Percentiles rank a stretch among this genome's conserved stretches.
These are phyloP conservation scores for Hippophae rhamnoides DNA, from an alignment of 306 rosid species.

Conservation along the genomic window DNA sequence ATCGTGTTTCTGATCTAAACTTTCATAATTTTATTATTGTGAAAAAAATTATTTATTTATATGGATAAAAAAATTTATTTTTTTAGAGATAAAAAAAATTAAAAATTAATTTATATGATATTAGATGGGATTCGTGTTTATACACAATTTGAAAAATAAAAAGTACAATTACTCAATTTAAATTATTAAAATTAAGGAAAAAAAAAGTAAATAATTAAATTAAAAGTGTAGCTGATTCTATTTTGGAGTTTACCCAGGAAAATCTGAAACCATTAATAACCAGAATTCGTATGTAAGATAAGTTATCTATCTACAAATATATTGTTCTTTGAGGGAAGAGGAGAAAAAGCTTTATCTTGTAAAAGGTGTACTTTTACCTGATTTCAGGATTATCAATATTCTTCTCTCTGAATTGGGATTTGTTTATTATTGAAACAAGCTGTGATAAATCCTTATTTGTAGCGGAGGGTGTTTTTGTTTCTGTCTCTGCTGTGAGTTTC, in stretches of 20 bases:
- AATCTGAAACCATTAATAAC: constrained; percentile 22
- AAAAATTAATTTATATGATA: too few relatives aligned
- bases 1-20: constrained; percentile 11
- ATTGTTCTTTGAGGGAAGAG: neutral
- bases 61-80: too few relatives aligned
- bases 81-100: too few relatives aligned
- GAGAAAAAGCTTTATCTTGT: constrained; percentile 4
- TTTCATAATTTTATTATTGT: constrained; percentile 1
- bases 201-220: too few relatives aligned
- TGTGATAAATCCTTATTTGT: constrained; percentile 31
- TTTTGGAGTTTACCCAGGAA: neutral
- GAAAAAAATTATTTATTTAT: too few relatives aligned
- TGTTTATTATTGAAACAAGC: constrained; percentile 16
- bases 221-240: too few relatives aligned
- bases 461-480: constrained; percentile 19
- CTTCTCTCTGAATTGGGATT: constrained; percentile 38
- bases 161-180: too few relatives aligned
- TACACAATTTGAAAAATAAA: too few relatives aligned
- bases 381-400: constrained; percentile 18
- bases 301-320: constrained; percentile 22
- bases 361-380: constrained; percentile 6
- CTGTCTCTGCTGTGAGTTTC: constrained; percentile 9
- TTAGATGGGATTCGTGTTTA: too few relatives aligned
- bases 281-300: constrained; percentile 29
- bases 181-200: too few relatives aligned